Percentiles rank a stretch among this genome's conserved stretches.
Conservation (phyloP, 2,329 filamentous ascomycete genomes). For the Cytospora mali region DNA sequence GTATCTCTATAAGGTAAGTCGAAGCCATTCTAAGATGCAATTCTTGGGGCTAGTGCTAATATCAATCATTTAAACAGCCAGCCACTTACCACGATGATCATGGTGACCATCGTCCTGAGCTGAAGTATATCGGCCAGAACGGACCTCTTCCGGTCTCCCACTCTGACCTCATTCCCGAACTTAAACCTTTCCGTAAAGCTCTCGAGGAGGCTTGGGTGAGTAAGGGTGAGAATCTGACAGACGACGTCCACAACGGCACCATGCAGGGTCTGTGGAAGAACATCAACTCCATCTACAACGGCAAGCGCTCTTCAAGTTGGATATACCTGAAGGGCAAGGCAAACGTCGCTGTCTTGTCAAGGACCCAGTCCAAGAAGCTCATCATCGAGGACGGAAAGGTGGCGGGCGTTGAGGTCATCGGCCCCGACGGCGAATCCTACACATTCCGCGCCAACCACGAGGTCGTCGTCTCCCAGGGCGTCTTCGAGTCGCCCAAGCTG, state of each 20-base stretch:
- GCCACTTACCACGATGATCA: slow-evolving; percentile 60
- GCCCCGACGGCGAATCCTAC: slow-evolving; percentile 43
- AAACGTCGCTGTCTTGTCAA: slow-evolving; percentile 56
- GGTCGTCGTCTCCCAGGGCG: slow-evolving; percentile 53
- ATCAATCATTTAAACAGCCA: slow-evolving; percentile 28
- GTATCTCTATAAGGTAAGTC: slow-evolving; percentile 54
- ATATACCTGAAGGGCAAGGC: slow-evolving; percentile 54
- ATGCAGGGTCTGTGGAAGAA: slow-evolving; percentile 57
- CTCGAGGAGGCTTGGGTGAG: slow-evolving; percentile 55
- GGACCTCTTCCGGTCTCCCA: slow-evolving; percentile 59
- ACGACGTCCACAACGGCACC: slow-evolving; percentile 59
- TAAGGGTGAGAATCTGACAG: slow-evolving; percentile 52
- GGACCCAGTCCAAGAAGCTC: slow-evolving; percentile 51
- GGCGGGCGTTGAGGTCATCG: slow-evolving; percentile 52
- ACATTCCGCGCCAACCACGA: slow-evolving; percentile 52
- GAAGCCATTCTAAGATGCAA: rapidly evolving
- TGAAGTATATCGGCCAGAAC: slow-evolving; percentile 53
- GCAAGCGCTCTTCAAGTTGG: slow-evolving; percentile 55
- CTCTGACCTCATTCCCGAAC: slow-evolving; percentile 55
- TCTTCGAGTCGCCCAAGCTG: slow-evolving; percentile 66
- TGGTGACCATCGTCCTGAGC: slow-evolving; percentile 45
- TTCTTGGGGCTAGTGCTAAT: too few relatives aligned
- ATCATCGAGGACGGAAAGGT: slow-evolving; percentile 51
- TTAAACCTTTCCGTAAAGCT: slow-evolving; percentile 53
- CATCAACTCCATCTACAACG: slow-evolving; percentile 60